A percentile compares a stretch with the other conserved stretches of the same genome.
Evolutionary conservation across 2,329 filamentous ascomycete species (phyloP).

Genomic region (Ophiocordyceps polyrhachis-furcata): DNA sequence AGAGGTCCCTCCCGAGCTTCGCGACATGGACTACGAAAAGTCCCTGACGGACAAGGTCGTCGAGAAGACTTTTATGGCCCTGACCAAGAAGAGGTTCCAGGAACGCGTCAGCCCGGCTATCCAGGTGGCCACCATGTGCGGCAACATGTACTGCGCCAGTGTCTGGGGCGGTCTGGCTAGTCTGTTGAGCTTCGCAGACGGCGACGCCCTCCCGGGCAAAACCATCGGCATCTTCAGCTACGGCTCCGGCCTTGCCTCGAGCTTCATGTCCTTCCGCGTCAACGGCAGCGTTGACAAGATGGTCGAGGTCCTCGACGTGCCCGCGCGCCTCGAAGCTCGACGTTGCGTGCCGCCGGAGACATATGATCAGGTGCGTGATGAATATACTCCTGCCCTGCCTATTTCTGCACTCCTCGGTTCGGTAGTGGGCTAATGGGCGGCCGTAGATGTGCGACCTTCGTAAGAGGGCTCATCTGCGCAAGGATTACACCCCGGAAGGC

Average conservation of each 20-base stretch:
- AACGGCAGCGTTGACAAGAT: constrained; percentile 52
- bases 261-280: constrained; percentile 56
- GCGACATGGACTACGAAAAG: constrained; percentile 61
- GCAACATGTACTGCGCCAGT: constrained; percentile 50
- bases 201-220: constrained; percentile 49
- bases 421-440: constrained; percentile 6
- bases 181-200: constrained; percentile 45
- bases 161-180: constrained; percentile 61
- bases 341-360: constrained; percentile 48
- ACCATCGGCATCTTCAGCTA: constrained; percentile 63
- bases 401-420: too few relatives aligned
- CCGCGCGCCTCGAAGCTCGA: constrained; percentile 46
- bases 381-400: too few relatives aligned
- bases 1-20: constrained; percentile 57
- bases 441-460: constrained; percentile 57
- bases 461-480: constrained; percentile 69
- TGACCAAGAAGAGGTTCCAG: constrained; percentile 70
- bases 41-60: constrained; percentile 66
- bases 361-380: constrained; percentile 46
- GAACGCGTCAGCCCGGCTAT: constrained; percentile 58
- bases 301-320: constrained; percentile 48
- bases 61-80: constrained; percentile 71
- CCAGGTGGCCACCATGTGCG: constrained; percentile 60
- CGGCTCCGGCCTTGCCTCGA: constrained; percentile 55
- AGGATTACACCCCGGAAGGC: constrained; percentile 55